Evolutionary conservation across 352 stramenopile genomes (phyloP), one percentile per base, ranked within the genome.

Genomic region (Pythium diclinum): DNA sequence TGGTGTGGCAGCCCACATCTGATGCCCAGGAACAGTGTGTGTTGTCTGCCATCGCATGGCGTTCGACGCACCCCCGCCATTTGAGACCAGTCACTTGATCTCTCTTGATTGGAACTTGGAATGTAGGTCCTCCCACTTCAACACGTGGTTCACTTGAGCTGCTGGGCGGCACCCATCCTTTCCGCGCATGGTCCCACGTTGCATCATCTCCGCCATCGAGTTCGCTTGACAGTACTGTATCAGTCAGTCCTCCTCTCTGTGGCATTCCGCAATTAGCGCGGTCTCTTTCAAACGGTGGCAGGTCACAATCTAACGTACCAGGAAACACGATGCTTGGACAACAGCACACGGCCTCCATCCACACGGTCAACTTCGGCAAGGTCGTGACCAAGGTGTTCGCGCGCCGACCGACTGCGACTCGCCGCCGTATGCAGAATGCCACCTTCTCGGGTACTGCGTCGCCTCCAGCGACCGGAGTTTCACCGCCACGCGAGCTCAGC

Each of bases 401-500:
- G n/a, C 42, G n/a, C 6, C 42, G 42, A 16, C 9, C 17, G 42
- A 21, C 17, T 25, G n/a, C 5, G 5, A 49, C 3, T 49, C 14
- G 19, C 42, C 42, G 42, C 6, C 60, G 46, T 19, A 34, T 33
- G 21, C 53, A 51, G 19, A 68, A 62, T 30, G 61, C 53, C 30
- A 62, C 53, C 17, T 68, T 68, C 19, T 32, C 53, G 3, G 53
- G 61, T 9, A 17, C 58, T 6, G 16, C 49, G 23, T 57, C 48
- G 7, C n/a, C 42, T 16, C 34, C 25, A 6, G 21, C 28, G 3
- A 19, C 10, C 10, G 34, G 3, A 10, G 16, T 52, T 19, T 59
- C 59, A 3, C 51, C 59, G 28, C 17, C 32, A 16, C 48, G 59
- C 8, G 49, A 44, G 25, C 30, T 51, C 21, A 64, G 63, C 63